Evolutionary conservation across 2,329 filamentous ascomycete species (phyloP), one percentile per base, ranked within the genome.

Genomic region (Sporothrix mexicana): DNA sequence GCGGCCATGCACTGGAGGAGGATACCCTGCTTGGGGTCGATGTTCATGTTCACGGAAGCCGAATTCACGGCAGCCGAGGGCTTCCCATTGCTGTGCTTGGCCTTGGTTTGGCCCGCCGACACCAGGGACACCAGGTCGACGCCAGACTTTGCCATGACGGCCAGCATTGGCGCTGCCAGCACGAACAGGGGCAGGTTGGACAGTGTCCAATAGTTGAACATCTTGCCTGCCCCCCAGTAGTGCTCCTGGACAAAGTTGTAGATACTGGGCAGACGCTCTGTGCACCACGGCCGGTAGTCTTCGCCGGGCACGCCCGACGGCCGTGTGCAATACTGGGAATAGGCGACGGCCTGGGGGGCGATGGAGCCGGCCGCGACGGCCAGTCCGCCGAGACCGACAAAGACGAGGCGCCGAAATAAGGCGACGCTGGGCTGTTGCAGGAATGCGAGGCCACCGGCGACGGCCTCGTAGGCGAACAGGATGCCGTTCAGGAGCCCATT

Each of bases 131-230:
- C 72, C 13, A 83, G 72, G 25, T 82, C 85, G 76, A 78, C 78
- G 8, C 89, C 87, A 20, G 94, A 97, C 59, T 81, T 83, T 47
- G 89, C 79, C 75, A 97, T 82, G 9, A 97, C 80, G 49, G 83
- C 83, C 69, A 97, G 84, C 85, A 95, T 92, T 0, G 96, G 96
- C 0, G 88, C 82, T 1, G 95, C 95, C 12, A 99, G 87, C 25
- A 95, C 78, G 81, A 99, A 99, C 1, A 99, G 86, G 0, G 96
- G 96, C 10, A 96, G 79, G 79, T 99, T 98, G 6, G 91, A 89
- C 0, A 91, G 75, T 0, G 91, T 97, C 96, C 96, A 99, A 83
- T 99, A 99, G 73, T 88, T 88, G 69, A 98, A 87, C 76, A 97
- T 92, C 36, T 69, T 69, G 0, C 96, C 96, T 70, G 92, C 90